phyloP scores from a whole-genome alignment of 2,329 filamentous ascomycete genomes.

The Monilinia laxa region DNA sequence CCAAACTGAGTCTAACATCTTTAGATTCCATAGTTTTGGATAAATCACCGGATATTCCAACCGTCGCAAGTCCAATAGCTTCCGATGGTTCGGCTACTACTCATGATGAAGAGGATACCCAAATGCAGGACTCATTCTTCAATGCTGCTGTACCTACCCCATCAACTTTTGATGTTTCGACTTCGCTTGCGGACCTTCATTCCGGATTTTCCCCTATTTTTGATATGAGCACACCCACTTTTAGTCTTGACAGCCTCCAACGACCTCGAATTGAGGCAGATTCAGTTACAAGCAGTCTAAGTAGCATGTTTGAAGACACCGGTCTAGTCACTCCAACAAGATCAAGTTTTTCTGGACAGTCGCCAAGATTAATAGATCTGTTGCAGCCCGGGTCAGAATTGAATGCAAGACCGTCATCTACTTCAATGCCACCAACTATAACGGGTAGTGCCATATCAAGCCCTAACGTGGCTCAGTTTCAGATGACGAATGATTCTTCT shows the following conservation, averaged over 20 bases:
- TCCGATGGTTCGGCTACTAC: conserved; percentile 36
- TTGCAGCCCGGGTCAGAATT: conserved; percentile 50
- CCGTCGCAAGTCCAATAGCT: conserved; percentile 28
- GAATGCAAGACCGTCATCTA: conserved; percentile 38
- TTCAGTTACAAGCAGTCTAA: conserved; percentile 41
- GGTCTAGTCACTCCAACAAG: conserved; percentile 38
- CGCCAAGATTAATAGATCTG: conserved; percentile 49
- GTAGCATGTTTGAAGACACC: conserved; percentile 42
- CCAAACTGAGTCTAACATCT: conserved; percentile 26
- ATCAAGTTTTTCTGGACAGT: conserved; percentile 45
- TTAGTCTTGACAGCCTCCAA: conserved; percentile 30
- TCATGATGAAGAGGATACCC: conserved; percentile 32
- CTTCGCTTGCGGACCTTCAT: conserved; percentile 30
- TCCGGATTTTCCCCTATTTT: conserved; percentile 38
- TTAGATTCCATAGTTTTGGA: conserved; percentile 32
- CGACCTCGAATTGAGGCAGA: conserved; percentile 40
- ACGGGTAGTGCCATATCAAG: conserved; percentile 26
- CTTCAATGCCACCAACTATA: conserved; percentile 29
- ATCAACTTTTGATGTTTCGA: conserved; percentile 19
- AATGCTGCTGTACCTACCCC: conserved; percentile 35
- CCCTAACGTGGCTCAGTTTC: conserved; percentile 32
- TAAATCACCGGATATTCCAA: conserved; percentile 30
- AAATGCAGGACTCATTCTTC: conserved; percentile 39
- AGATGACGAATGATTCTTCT: conserved; percentile 33
- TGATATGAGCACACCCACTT: conserved; percentile 39